Conservation (phyloP, 2,329 filamentous ascomycete genomes). For the Clarireedia sp. region DNA sequence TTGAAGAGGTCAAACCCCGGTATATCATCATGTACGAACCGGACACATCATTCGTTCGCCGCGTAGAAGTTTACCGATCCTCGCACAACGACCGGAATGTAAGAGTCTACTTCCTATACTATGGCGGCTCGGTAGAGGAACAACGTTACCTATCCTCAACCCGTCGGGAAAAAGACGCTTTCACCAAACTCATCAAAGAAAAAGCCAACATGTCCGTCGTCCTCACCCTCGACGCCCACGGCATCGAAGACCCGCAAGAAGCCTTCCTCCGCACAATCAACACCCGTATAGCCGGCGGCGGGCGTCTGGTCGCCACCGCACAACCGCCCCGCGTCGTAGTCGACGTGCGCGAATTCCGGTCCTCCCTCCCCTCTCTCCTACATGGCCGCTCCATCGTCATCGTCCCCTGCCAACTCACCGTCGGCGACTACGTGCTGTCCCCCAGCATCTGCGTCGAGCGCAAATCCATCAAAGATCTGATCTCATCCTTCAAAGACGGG, state of each 20-base stretch:
- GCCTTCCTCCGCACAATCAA: conserved; percentile 91
- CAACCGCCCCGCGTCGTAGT: conserved; percentile 86
- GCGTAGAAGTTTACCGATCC: conserved; percentile 91
- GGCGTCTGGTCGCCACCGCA: conserved; percentile 72
- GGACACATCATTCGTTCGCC: conserved; percentile 84
- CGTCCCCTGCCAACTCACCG: conserved; percentile 90
- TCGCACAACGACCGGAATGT: conserved; percentile 86
- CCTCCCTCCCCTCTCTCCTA: conserved; percentile 80
- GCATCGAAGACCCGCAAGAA: conserved; percentile 75
- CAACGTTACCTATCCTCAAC: conserved; percentile 86
- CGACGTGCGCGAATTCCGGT: conserved; percentile 93
- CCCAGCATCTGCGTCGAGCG: conserved; percentile 89
- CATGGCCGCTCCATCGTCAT: conserved; percentile 84
- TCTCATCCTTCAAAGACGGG: conserved; percentile 85
- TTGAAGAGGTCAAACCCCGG: conserved; percentile 86
- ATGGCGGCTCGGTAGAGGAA: conserved; percentile 89
- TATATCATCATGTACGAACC: conserved; percentile 99
- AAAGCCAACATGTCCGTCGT: conserved; percentile 88
- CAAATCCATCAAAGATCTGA: conserved; percentile 85
- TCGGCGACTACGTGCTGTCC: conserved; percentile 91
- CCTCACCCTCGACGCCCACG: conserved; percentile 63
- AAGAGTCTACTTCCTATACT: conserved; percentile 94
- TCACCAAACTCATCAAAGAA: conserved; percentile 90
- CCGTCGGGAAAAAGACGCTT: conserved; percentile 91
- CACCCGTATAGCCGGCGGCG: conserved; percentile 91